Percentiles rank a stretch among this genome's conserved stretches.
phyloP scores from a whole-genome alignment of 2,329 filamentous ascomycete genomes.

The Cadophora gregata region DNA sequence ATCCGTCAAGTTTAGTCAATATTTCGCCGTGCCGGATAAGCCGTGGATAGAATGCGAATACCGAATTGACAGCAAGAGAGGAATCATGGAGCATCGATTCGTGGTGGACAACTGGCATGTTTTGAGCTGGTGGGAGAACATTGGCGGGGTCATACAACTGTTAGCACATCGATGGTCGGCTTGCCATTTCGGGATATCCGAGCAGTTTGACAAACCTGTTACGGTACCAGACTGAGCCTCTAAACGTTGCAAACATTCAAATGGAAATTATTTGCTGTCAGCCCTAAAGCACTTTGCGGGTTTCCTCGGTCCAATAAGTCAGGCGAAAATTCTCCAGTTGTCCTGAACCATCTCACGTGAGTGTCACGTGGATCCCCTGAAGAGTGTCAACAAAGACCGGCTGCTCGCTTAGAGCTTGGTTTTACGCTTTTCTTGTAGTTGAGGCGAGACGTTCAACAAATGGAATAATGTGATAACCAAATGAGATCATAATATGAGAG shows the following conservation, averaged over 20 bases:
- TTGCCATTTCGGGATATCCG: constrained; percentile 7
- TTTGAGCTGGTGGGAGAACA: neutral
- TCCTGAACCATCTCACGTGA: too few relatives aligned
- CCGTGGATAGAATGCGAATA: neutral
- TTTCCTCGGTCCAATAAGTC: too few relatives aligned
- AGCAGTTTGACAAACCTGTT: neutral
- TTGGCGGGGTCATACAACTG: constrained; percentile 6
- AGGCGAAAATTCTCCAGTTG: neutral
- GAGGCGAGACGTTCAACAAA: too few relatives aligned
- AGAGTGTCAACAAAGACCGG: too few relatives aligned
- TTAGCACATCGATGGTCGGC: neutral
- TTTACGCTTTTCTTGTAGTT: too few relatives aligned
- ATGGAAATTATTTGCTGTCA: too few relatives aligned
- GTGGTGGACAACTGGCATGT: constrained; percentile 3
- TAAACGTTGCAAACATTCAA: too few relatives aligned
- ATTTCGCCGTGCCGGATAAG: neutral
- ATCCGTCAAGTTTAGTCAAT: neutral
- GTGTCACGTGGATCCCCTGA: neutral
- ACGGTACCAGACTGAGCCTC: constrained; percentile 1
- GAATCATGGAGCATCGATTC: neutral
- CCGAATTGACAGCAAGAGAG: neutral
- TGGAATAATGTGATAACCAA: too few relatives aligned
- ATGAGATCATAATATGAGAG: too few relatives aligned
- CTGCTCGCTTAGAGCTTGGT: too few relatives aligned
- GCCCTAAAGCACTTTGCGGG: too few relatives aligned